These are phyloP conservation scores for Salmacisia buchloeana DNA, from an alignment of 1,284 basidiomycete genomes.

Conservation along the genomic window DNA sequence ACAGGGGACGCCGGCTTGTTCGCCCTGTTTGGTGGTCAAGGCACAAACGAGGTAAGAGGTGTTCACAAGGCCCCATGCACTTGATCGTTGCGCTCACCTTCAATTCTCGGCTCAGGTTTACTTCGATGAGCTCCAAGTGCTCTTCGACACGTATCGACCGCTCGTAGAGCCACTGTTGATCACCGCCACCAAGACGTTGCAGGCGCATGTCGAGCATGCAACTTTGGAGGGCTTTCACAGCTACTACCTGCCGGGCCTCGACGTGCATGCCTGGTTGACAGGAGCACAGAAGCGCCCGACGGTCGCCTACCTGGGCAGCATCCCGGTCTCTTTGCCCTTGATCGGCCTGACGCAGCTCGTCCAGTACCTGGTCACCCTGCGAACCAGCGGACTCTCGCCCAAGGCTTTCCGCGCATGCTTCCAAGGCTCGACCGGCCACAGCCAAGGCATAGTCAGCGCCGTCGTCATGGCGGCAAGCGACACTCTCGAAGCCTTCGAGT, in stretches of 20 bases:
- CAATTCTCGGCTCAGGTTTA: constrained; percentile 66
- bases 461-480: constrained; percentile 75
- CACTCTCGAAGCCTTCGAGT: constrained; percentile 66
- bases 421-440: constrained; percentile 87
- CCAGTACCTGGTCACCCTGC: constrained; percentile 79
- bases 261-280: constrained; percentile 78
- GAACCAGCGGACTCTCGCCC: constrained; percentile 68
- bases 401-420: constrained; percentile 72
- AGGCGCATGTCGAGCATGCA: constrained; percentile 35
- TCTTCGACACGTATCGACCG: constrained; percentile 84
- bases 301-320: constrained; percentile 80
- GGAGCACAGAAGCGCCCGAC: constrained; percentile 67
- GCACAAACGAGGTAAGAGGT: constrained; percentile 82
- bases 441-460: constrained; percentile 90
- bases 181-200: constrained; percentile 56
- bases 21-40: constrained; percentile 96
- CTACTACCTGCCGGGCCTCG: constrained; percentile 75
- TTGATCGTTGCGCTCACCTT: not conserved
- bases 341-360: constrained; percentile 93
- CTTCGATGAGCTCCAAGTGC: constrained; percentile 85
- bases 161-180: constrained; percentile 71
- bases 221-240: constrained; percentile 61
- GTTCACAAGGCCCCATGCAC: no score
- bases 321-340: constrained; percentile 89
- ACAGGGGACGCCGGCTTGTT: constrained; percentile 73